Conservation (phyloP, 164 flowering plant genomes). For the Houttuynia cordata region DNA sequence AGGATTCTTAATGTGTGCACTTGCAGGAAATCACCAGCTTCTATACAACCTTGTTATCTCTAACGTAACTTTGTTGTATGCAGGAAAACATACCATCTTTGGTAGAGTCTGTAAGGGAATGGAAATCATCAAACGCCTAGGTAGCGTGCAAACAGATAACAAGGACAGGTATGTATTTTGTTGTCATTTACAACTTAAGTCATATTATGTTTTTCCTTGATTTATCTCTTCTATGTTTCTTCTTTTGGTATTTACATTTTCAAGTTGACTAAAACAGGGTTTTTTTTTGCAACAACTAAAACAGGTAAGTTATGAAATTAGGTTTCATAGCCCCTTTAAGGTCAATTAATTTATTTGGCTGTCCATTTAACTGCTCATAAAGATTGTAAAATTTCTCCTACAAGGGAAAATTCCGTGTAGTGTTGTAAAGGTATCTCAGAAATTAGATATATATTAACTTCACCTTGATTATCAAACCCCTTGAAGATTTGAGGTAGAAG, state of each 20-base stretch:
- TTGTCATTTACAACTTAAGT: not conserved
- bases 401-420: too few species aligned
- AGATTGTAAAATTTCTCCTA: too few species aligned
- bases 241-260: not conserved
- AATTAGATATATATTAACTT: too few species aligned
- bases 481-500: too few species aligned
- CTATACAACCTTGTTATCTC: not conserved
- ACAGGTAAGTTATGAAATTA: too few species aligned
- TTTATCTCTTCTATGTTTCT: not conserved
- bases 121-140: slow-evolving; percentile 94
- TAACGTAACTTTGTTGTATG: slow-evolving; percentile 3
- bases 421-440: too few species aligned
- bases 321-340: too few species aligned
- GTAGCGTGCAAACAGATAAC: slow-evolving; percentile 92
- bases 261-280: not conserved
- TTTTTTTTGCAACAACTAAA: too few species aligned
- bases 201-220: not conserved
- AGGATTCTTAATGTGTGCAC: not conserved
- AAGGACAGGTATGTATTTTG: slow-evolving; percentile 51
- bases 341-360: too few species aligned
- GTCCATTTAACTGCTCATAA: too few species aligned
- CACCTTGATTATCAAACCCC: too few species aligned
- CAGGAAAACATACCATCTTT: slow-evolving; percentile 97
- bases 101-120: slow-evolving; percentile 93
- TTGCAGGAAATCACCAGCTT: not conserved